phyloP scores from a whole-genome alignment of 2,329 filamentous ascomycete genomes.

The Fusarium nurragi region DNA sequence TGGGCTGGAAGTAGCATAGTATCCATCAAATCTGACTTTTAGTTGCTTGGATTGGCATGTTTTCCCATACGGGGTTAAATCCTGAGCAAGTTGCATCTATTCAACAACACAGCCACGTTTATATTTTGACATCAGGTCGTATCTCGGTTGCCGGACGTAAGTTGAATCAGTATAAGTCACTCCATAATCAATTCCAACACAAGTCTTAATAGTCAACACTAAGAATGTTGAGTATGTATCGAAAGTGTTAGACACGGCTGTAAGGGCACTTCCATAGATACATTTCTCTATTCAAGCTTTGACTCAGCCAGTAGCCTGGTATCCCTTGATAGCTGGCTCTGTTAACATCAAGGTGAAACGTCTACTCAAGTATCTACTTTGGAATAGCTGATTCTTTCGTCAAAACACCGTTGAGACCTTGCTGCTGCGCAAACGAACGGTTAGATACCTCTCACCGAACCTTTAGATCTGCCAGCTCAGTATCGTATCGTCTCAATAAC shows the following conservation, averaged over 20 bases:
- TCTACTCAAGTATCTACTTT: no score
- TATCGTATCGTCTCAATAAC: no score
- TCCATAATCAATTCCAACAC: accelerated
- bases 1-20: neutral
- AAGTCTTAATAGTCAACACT: neutral
- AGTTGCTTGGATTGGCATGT: neutral
- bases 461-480: no score
- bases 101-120: neutral
- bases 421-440: no score
- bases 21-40: neutral
- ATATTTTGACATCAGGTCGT: neutral
- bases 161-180: accelerated
- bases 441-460: no score
- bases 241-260: neutral
- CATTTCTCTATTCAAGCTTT: no score
- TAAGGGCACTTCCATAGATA: neutral
- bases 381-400: no score
- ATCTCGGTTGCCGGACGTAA: neutral
- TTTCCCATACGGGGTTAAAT: neutral
- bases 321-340: no score
- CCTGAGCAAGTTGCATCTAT: neutral
- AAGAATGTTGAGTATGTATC: neutral
- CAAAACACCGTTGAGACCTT: no score
- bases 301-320: no score
- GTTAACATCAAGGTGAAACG: no score